Evolutionary conservation across 305 asterid species (phyloP).

Genomic region (Petunia hybrid): DNA sequence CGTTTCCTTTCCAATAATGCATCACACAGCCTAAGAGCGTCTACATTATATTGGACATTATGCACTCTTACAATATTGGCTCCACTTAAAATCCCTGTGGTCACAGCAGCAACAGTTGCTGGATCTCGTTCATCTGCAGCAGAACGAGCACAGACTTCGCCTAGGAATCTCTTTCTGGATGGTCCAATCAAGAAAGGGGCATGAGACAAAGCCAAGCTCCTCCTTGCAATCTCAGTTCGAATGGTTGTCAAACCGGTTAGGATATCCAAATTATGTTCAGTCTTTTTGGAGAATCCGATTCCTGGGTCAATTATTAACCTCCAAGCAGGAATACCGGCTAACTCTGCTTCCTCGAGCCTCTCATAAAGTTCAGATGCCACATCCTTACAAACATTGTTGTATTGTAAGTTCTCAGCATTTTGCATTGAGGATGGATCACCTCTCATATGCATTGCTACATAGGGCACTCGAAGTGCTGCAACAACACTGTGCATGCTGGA

Average conservation of each 20-base stretch:
- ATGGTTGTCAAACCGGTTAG: conserved; percentile 60
- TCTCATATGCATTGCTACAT: conserved; percentile 86
- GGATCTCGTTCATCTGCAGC: conserved; percentile 69
- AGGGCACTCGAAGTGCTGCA: conserved; percentile 71
- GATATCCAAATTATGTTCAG: conserved; percentile 75
- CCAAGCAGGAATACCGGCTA: conserved; percentile 91
- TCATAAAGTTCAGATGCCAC: conserved; percentile 69
- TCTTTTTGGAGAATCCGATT: conserved; percentile 83
- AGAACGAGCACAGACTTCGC: conserved; percentile 67
- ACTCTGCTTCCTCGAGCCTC: conserved; percentile 71
- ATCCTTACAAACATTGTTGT: conserved; percentile 62
- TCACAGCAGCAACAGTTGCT: conserved; percentile 76
- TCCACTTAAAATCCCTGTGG: conserved; percentile 73
- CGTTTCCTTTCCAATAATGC: conserved; percentile 65
- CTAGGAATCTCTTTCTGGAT: conserved; percentile 91
- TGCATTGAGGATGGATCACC: conserved; percentile 94
- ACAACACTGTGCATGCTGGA: conserved; percentile 58
- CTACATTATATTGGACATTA: conserved; percentile 69
- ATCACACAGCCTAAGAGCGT: conserved; percentile 84
- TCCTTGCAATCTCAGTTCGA: conserved; percentile 61
- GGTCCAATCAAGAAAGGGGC: conserved; percentile 88
- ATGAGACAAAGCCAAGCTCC: conserved; percentile 70
- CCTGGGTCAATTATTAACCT: conserved; percentile 88
- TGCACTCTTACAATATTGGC: conserved; percentile 93
- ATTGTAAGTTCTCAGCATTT: conserved; percentile 62